Evolutionary conservation across 106 monocot species (phyloP).

Genomic region (Dactylorhiza incarnata): DNA sequence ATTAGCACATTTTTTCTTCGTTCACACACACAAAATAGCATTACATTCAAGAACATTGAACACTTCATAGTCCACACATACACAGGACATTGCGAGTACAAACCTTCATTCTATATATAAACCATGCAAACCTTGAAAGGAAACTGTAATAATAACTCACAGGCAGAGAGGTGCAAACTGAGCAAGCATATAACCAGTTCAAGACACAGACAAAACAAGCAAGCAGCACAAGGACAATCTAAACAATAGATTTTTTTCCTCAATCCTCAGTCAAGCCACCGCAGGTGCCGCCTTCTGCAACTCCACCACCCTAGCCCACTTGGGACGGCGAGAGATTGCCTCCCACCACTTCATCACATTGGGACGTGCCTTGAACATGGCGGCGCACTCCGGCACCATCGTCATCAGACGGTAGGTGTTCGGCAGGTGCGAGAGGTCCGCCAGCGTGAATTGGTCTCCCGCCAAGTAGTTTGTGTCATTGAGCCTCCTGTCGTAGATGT

Average conservation of each 20-base stretch:
- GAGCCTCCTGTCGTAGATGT: slow-evolving; percentile 49
- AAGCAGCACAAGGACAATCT: background rate
- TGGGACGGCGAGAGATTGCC: slow-evolving; percentile 34
- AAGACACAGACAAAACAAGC: background rate
- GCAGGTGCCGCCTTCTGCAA: slow-evolving; percentile 12
- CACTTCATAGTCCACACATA: no score
- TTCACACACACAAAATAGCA: no score
- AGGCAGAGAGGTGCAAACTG: no score
- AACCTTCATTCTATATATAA: background rate
- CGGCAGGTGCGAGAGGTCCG: slow-evolving; percentile 65
- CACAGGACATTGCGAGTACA: no score
- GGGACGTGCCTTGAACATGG: slow-evolving; percentile 38
- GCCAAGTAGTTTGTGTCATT: slow-evolving; percentile 45
- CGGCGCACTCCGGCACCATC: slow-evolving; percentile 8
- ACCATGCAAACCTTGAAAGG: background rate
- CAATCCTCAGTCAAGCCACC: slow-evolving; percentile 1
- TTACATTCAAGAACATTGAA: no score
- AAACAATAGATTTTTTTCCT: background rate
- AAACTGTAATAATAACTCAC: no score
- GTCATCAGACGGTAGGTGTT: slow-evolving; percentile 43
- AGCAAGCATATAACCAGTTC: no score
- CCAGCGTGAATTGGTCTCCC: slow-evolving; percentile 47
- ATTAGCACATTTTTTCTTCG: no score
- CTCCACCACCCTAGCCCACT: slow-evolving; percentile 56
- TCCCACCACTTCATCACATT: slow-evolving; percentile 83